Conservation (phyloP, 345 rosid genomes). For the Durio zibethinus region DNA sequence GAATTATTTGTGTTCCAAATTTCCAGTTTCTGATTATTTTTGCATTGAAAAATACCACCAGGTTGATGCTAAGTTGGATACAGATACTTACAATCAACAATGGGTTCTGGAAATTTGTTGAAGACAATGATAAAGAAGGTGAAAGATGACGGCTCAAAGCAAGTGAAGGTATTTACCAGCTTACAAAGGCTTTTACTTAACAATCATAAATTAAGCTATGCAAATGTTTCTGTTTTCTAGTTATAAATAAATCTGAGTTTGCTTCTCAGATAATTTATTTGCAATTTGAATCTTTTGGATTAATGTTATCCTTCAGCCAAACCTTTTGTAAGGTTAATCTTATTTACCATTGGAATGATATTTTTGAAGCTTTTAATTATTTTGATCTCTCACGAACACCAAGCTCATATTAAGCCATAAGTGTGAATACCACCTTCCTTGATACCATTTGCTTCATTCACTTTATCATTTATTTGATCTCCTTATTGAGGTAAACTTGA, state of each 20-base stretch:
- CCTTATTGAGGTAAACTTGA: not conserved
- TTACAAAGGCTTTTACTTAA: not conserved
- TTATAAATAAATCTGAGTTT: conserved; percentile 1
- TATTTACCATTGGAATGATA: not conserved
- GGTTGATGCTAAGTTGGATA: conserved; percentile 28
- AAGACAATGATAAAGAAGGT: conserved; percentile 75
- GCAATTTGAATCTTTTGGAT: conserved; percentile 1
- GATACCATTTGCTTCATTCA: not conserved
- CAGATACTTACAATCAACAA: conserved; percentile 22
- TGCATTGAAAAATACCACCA: conserved; percentile 21
- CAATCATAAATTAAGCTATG: conserved; percentile 3
- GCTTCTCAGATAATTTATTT: not conserved
- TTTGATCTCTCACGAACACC: not conserved
- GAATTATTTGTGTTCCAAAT: not conserved
- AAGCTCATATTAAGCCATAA: not conserved
- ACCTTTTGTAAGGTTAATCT: not conserved
- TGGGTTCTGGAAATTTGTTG: conserved; percentile 86
- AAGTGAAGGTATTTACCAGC: conserved; percentile 38
- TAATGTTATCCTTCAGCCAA: not conserved
- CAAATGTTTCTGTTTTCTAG: not conserved
- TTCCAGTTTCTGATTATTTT: conserved; percentile 14
- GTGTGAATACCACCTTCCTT: not conserved
- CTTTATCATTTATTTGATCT: not conserved
- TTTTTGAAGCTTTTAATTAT: not conserved
- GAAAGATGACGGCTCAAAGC: conserved; percentile 45